Conservation (phyloP, 352 stramenopile species). For the Thalassiosira livingstoniorum region DNA sequence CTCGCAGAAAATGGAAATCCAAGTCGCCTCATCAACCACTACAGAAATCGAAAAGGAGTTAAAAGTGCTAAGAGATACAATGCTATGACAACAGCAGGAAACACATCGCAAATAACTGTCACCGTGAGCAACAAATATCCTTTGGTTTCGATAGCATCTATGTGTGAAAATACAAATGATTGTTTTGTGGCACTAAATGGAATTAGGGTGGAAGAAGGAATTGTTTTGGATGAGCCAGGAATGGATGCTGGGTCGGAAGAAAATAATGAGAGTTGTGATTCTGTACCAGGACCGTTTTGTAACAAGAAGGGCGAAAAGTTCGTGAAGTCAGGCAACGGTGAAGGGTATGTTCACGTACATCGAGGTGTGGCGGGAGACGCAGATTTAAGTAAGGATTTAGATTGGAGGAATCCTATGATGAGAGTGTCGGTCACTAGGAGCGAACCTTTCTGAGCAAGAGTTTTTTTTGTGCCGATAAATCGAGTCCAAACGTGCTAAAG, state of each 20-base stretch:
- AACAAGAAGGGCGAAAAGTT: slow-evolving; percentile 21
- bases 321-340: slow-evolving; percentile 39
- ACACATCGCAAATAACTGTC: slow-evolving; percentile 20
- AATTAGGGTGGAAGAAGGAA: slow-evolving; percentile 11
- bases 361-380: slow-evolving; percentile 43
- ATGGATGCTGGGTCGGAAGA: slow-evolving; percentile 59
- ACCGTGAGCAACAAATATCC: slow-evolving; percentile 23
- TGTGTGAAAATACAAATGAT: slow-evolving; percentile 66
- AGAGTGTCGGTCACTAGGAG: slow-evolving; percentile 22
- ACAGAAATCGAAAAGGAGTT: slow-evolving; percentile 16
- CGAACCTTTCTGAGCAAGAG: too few relatives aligned
- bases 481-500: too few relatives aligned
- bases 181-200: slow-evolving; percentile 67
- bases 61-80: slow-evolving; percentile 3
- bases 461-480: too few relatives aligned
- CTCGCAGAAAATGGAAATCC: slow-evolving; percentile 51
- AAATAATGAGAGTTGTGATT: slow-evolving; percentile 63
- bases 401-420: slow-evolving; percentile 63
- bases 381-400: slow-evolving; percentile 25
- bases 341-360: slow-evolving; percentile 63
- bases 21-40: background rate
- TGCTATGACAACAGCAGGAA: background rate
- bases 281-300: slow-evolving; percentile 54
- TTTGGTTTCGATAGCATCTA: slow-evolving; percentile 52
- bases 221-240: slow-evolving; percentile 19